Percentiles rank a stretch among this genome's conserved stretches.
Evolutionary conservation across 306 rosid genomes (phyloP).

Genomic region (Pachyrhizus erosus): DNA sequence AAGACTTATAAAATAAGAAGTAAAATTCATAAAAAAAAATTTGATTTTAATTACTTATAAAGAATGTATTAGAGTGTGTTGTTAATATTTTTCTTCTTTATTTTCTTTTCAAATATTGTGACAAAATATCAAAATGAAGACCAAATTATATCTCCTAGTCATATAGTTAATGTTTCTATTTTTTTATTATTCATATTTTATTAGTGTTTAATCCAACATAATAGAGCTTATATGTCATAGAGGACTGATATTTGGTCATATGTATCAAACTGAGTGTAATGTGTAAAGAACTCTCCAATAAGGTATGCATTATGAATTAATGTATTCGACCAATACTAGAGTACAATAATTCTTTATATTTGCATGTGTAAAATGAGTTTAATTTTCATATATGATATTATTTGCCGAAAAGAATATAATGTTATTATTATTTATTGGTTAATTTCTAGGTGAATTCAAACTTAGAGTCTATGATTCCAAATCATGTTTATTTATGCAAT

Average conservation of each 20-base stretch:
- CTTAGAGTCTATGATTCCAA: slow-evolving; percentile 42
- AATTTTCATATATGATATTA: slow-evolving; percentile 11
- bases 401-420: background rate
- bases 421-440: background rate
- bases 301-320: background rate
- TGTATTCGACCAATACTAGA: background rate
- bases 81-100: no score
- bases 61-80: no score
- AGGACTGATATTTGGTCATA: background rate
- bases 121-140: background rate
- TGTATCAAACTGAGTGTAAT: background rate
- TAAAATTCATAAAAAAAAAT: no score
- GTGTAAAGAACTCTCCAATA: slow-evolving; percentile 14
- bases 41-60: no score
- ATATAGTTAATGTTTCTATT: no score
- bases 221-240: background rate
- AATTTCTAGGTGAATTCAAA: slow-evolving; percentile 62
- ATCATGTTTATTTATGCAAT: slow-evolving; percentile 56
- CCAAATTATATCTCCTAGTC: no score
- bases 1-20: no score
- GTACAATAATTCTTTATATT: background rate
- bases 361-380: background rate
- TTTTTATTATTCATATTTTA: background rate
- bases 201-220: background rate
- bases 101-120: no score